These are phyloP conservation scores for Metschnikowia dekortorum DNA, from an alignment of 805 yeast species.

Conservation along the genomic window DNA sequence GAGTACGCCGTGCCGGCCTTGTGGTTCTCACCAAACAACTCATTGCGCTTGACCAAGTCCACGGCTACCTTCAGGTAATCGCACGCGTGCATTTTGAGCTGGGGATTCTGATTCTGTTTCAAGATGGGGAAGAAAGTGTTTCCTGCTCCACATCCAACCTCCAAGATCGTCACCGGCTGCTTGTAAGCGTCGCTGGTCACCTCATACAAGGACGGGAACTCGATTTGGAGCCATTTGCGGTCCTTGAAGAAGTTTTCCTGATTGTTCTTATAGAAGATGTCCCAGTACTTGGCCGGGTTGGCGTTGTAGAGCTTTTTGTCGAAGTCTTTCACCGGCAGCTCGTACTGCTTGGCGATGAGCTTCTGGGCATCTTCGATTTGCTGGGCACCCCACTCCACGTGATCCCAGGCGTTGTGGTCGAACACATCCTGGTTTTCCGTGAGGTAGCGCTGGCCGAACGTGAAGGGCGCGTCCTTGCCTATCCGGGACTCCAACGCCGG, in stretches of 20 bases:
- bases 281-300: conserved; percentile 94
- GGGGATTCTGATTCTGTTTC: conserved; percentile 75
- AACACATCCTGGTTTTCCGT: conserved; percentile 77
- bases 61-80: conserved; percentile 91
- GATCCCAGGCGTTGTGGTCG: conserved; percentile 94
- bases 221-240: conserved; percentile 92
- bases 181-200: conserved; percentile 64
- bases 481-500: conserved; percentile 51
- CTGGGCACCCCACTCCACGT: conserved; percentile 95
- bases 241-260: conserved; percentile 93
- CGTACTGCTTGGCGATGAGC: conserved; percentile 69
- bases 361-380: conserved; percentile 72
- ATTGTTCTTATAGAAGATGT: conserved; percentile 85
- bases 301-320: conserved; percentile 74
- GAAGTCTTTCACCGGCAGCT: conserved; percentile 80
- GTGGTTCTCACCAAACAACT: conserved; percentile 51
- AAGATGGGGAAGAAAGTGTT: conserved; percentile 92
- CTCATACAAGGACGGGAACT: conserved; percentile 80
- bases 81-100: conserved; percentile 71
- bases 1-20: conserved; percentile 58
- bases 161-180: conserved; percentile 72
- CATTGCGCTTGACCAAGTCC: conserved; percentile 68
- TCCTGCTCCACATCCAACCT: conserved; percentile 98
- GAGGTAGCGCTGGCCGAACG: conserved; percentile 82
- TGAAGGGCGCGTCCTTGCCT: conserved; percentile 86